Base-by-base conservation (phyloP, 2,329 filamentous ascomycete species). In the Colletotrichum shisoi region DNA sequence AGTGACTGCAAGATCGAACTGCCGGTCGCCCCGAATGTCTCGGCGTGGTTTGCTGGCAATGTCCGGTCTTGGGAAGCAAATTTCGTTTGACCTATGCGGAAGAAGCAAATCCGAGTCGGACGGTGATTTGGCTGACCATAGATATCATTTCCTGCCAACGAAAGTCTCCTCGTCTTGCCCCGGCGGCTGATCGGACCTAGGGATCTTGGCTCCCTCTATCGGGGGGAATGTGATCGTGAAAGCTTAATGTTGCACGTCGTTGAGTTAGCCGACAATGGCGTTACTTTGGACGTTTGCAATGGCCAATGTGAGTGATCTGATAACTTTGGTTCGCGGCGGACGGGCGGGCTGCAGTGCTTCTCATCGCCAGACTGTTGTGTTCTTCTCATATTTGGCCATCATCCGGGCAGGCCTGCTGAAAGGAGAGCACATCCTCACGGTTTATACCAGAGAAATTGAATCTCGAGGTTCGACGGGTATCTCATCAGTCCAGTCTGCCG, bases 91-190 rank as follows among this genome's bases (percentile, higher is more conserved):
- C 27, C 39, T 9, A 4, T 15, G 27, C 40, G 11, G 39, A 51
- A 61, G 58, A 66, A 62, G 62, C 65, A 67, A 67, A n/a, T 34
- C 31, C 40, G n/a, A 58, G 48, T 60, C 64, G 64, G 64, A 64
- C 45, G 64, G 60, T 40, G 45, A 66, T 17, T 44, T 49, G 45
- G 37, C 45, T 31, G n/a, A 34, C 21, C 39, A 40, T 24, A 11
- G 37, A 39, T 31, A 31, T 31, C 17, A 31, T 24, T 13, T 63
- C 27, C 45, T 19, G 37, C 51, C 63, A 66, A 49, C 44, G 19
- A 34, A 34, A 31, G 44, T 34, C 8, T 39, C 34, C 34, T 21
- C 31, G 27, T 46, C 31, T 31, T 21, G 12, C 24, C 11, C n/a
- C 42, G 8, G 21, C 15, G 15, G 27, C 27, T 24, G n/a, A 37